Percentiles rank a stretch among this genome's conserved stretches.
Evolutionary conservation across 2,329 filamentous ascomycete species (phyloP).

Genomic region (Coleophoma crateriformis): DNA sequence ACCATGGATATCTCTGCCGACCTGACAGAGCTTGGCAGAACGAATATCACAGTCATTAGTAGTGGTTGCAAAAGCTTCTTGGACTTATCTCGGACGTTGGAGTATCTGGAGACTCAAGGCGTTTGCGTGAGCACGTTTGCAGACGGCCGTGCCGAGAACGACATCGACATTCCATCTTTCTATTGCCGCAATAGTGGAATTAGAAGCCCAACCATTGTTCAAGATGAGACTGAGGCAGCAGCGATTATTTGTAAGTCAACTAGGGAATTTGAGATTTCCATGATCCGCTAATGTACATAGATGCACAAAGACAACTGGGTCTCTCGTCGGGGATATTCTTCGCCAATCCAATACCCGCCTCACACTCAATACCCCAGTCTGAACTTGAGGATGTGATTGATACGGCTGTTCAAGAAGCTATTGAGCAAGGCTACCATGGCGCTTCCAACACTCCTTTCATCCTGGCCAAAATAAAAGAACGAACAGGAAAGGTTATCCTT

Average conservation of each 20-base stretch:
- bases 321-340: conserved; percentile 68
- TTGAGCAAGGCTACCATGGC: conserved; percentile 48
- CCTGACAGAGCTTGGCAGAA: conserved; percentile 86
- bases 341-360: conserved; percentile 69
- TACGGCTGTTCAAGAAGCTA: conserved; percentile 48
- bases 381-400: conserved; percentile 52
- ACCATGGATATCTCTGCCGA: conserved; percentile 95
- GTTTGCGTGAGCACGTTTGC: conserved; percentile 86
- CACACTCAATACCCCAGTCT: conserved; percentile 52
- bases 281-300: conserved; percentile 25
- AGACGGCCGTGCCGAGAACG: conserved; percentile 60
- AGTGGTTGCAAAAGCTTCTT: conserved; percentile 95
- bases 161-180: conserved; percentile 86
- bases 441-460: conserved; percentile 68
- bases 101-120: conserved; percentile 67
- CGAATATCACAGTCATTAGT: conserved; percentile 80
- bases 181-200: conserved; percentile 84
- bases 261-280: background rate
- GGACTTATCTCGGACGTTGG: conserved; percentile 83
- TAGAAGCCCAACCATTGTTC: conserved; percentile 69
- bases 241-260: conserved; percentile 65
- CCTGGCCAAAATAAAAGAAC: conserved; percentile 60
- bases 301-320: conserved; percentile 69
- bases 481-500: conserved; percentile 55
- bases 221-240: conserved; percentile 76